Evolutionary conservation across 2,329 filamentous ascomycete genomes (phyloP), one percentile per base, ranked within the genome.

Genomic region (Albifimbria verrucaria): DNA sequence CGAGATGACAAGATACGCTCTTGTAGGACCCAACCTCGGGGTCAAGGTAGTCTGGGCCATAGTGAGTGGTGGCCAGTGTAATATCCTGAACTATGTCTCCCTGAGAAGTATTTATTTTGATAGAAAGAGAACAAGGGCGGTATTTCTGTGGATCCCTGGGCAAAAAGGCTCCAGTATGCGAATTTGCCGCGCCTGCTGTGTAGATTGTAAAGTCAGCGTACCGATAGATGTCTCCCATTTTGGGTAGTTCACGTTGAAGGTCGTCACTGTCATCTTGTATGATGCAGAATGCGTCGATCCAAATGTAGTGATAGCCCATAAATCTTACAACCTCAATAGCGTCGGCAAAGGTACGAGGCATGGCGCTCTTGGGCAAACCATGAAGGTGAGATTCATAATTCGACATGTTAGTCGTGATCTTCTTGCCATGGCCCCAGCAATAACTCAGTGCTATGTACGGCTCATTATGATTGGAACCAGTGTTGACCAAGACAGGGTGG

Each of bases 211-310:
- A 51, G 9, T 53, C 51, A 3, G 57, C 57, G 22, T 56, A 53
- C 20, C 32, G 41, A 28, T 60, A 60, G 20, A 59, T 59, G 17
- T 59, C 49, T 5, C 55, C 56, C 58, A 60, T 59, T 9, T 53
- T 55, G 2, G 48, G 46, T 5, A 59, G 28, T 20, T 60, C 56
- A 3, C 28, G 25, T 15, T 4, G 25, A 3, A 50, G 36, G n/a
- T 60, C 57, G 2, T 51, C 22, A 0, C 26, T 15, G 49, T 51
- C 25, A 25, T 52, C 23, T 71, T 51, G 62, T 66, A 24, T 36
- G n/a, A 48, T 48, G 25, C 46, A 48, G 25, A 48, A 48, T 17
- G 25, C 25, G 10, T 48, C 46, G 15, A 48, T 48, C 46, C 46
- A 48, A 15, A 48, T 32, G 20, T 55, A 52, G 6, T 47, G 56